Base-by-base conservation (phyloP, 2,329 filamentous ascomycete species). In the Cryphonectria japonica region DNA sequence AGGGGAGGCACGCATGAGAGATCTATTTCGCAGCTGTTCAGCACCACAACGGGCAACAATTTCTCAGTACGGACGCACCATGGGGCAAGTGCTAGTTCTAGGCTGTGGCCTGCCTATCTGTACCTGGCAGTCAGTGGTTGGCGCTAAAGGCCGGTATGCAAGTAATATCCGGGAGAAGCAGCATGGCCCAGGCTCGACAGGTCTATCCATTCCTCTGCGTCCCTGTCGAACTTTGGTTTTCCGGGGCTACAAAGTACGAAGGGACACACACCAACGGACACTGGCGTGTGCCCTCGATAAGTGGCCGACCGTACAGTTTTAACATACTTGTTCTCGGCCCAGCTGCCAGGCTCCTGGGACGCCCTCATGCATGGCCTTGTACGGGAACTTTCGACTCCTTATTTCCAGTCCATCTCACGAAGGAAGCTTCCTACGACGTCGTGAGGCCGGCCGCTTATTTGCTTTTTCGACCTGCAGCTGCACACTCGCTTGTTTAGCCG, bases 401-500 rank as follows among this genome's bases (percentile, higher is more conserved):
- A 29, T 16, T 50, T 29, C 34, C 61, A 50, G 59, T 16, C 3
- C 34, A 39, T 41, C 65, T 61, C 39, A 64, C 50, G 68, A 60
- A 59, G 32, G 34, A 61, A 37, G 46, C 39, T 37, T 37, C 64
- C 64, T 50, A 54, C 66, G n/a, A 39, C 43, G 26, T 37, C 39
- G 67, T 69, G 62, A 50, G 62, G 22, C 54, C 39, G 37, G 16
- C 54, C 39, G 43, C 61, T n/a, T 67, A 19, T 59, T 59, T 71
- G 62, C 62, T 70, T 63, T 71, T 66, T 50, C 22, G 46, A 50
- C 73, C 65, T 70, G 68, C 68, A 72, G 71, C 63, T 54, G 63
- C 63, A 72, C 69, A 65, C 69, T 72, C 66, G 61, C 61, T 72
- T 68, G 57, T 57, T 75, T 76, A 78, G 71, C 71, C 63, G 71